phyloP scores from a whole-genome alignment of 2,329 filamentous ascomycete genomes.

The Sporothrix phasma region DNA sequence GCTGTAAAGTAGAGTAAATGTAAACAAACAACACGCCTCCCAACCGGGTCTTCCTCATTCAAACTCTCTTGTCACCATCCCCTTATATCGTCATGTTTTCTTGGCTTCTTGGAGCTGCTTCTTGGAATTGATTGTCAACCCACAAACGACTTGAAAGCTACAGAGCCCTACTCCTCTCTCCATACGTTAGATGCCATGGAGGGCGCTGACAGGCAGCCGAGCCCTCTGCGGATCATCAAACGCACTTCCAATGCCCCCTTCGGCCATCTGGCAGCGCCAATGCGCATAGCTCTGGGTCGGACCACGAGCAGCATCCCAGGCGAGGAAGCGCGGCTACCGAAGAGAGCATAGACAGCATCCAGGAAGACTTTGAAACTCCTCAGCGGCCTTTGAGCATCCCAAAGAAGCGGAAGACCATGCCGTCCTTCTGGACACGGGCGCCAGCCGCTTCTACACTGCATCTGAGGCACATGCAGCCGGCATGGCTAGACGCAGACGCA shows the following conservation, averaged over 20 bases:
- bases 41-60: too few relatives aligned
- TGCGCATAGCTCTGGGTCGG: background rate
- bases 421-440: constrained; percentile 5
- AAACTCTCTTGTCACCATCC: background rate
- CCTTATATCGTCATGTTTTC: background rate
- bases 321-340: constrained; percentile 22
- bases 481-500: background rate
- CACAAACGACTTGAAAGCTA: background rate
- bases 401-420: constrained; percentile 25
- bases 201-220: constrained; percentile 8
- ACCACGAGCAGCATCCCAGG: background rate
- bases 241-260: background rate
- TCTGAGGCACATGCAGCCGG: background rate
- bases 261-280: background rate
- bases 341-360: constrained; percentile 22
- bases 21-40: background rate
- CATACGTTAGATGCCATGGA: background rate
- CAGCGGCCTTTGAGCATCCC: constrained; percentile 26
- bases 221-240: constrained; percentile 20
- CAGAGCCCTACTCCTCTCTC: background rate
- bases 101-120: background rate
- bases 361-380: constrained; percentile 19
- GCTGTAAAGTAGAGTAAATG: background rate
- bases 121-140: background rate
- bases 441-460: constrained; percentile 10